Base-by-base conservation (phyloP, 208 protist species). In the Trypanosoma lewisi region DNA sequence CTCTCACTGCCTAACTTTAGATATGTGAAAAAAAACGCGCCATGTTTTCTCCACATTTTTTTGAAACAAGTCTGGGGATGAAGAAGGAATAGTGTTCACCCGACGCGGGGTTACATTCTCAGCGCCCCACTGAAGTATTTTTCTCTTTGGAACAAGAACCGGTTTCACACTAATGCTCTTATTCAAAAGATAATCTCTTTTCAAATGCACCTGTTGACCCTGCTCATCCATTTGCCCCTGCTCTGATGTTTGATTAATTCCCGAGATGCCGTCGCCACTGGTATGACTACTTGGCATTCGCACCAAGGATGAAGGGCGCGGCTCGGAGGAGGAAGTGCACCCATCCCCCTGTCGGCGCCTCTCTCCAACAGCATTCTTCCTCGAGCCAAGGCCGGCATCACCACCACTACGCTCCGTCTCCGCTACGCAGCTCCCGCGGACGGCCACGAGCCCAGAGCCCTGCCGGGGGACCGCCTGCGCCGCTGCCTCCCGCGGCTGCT, bases 41-140 rank as follows among this genome's bases (percentile, higher is more conserved):
- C 66, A 72, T 27, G 66, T 72, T 39, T 72, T 72, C 17, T 48
- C n/a, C 2, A 72, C 49, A 44, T 8, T 59, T 25, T 16, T 45
- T 28, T 30, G 7, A 25, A 39, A 19, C 25, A 12, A 41, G 11
- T 63, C 48, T 1, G 50, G 17, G 9, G 2, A 17, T 2, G 64
- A 36, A 34, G 2, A 17, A 1, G 64, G 47, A 34, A 21, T 21
- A 17, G 1, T 6, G 3, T 37, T 23, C 8, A 36, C 37, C 4
- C 25, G 34, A 14, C 37, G 54, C 8, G 48, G 28, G 23, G 23
- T 33, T 28, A 17, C 16, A 0, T 27, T 44, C 16, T 39, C 44
- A 0, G 3, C 31, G 12, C 44, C 51, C 44, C 51, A 68, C 34
- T 52, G 31, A 47, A 61, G 9, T 14, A 53, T 56, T 23, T 49